These are phyloP conservation scores for Calonectria naviculata DNA, from an alignment of 2,329 filamentous ascomycete genomes.

Conservation along the genomic window DNA sequence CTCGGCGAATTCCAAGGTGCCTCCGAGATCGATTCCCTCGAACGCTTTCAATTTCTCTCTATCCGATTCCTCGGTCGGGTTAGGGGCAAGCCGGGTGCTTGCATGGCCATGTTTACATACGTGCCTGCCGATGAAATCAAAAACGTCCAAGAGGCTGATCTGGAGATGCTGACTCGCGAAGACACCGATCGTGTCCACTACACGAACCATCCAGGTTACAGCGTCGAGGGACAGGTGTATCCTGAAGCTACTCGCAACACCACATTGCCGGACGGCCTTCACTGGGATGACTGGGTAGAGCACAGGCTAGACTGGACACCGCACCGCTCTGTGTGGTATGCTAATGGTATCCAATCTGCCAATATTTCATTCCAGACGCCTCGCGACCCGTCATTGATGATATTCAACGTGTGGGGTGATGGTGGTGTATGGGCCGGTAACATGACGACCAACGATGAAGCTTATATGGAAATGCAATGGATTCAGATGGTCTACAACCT, in stretches of 20 bases:
- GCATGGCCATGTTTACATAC: conserved; percentile 66
- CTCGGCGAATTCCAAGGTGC: conserved; percentile 57
- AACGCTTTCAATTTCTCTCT: conserved; percentile 45
- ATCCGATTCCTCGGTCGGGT: conserved; percentile 64
- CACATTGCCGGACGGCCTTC: conserved; percentile 53
- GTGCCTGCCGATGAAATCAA: conserved; percentile 46
- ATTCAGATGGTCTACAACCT: conserved; percentile 69
- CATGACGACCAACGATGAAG: conserved; percentile 62
- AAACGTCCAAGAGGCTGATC: conserved; percentile 61
- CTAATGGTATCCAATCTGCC: conserved; percentile 61
- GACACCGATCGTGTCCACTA: conserved; percentile 60
- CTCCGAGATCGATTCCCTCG: conserved; percentile 57
- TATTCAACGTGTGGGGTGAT: conserved; percentile 72
- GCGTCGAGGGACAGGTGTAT: conserved; percentile 55
- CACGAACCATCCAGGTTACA: conserved; percentile 70
- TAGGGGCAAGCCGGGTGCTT: conserved; percentile 58
- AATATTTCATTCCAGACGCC: conserved; percentile 67
- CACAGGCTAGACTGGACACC: conserved; percentile 72
- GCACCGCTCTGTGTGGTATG: conserved; percentile 64
- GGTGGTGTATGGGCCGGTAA: conserved; percentile 70
- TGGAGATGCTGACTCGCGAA: conserved; percentile 63
- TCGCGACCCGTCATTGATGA: conserved; percentile 60
- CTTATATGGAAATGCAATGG: conserved; percentile 71
- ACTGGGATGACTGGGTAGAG: conserved; percentile 67
- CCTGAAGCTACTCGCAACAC: conserved; percentile 59